Percentiles rank a stretch among this genome's conserved stretches.
phyloP scores from a whole-genome alignment of 345 rosid species.

The Linum tenue region DNA sequence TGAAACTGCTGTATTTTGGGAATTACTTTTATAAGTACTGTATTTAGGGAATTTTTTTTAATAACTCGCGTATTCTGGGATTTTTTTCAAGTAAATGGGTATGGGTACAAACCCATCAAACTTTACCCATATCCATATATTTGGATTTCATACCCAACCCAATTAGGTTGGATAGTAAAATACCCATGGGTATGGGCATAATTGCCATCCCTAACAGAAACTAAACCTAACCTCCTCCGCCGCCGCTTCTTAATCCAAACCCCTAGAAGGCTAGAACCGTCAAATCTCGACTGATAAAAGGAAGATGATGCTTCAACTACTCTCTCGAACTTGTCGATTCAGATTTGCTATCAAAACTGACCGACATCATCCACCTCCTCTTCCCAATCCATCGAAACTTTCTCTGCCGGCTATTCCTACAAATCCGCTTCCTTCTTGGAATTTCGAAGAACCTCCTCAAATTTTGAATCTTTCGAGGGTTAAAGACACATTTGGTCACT shows the following conservation, averaged over 20 bases:
- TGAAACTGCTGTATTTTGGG: too few species aligned
- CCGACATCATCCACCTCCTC: constrained; percentile 8
- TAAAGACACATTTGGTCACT: too few species aligned
- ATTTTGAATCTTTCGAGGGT: constrained; percentile 36
- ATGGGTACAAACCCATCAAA: too few species aligned
- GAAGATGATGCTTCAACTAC: constrained; percentile 24
- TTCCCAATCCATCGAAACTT: constrained; percentile 27
- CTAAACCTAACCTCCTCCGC: constrained; percentile 23
- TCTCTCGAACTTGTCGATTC: constrained; percentile 40
- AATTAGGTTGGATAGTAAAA: too few species aligned
- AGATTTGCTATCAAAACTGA: constrained; percentile 33
- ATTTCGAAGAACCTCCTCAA: constrained; percentile 35
- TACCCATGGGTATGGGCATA: too few species aligned
- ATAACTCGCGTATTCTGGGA: too few species aligned
- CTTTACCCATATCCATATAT: too few species aligned
- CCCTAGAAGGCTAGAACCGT: constrained; percentile 12
- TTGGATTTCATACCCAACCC: too few species aligned
- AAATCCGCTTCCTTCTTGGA: constrained; percentile 52
- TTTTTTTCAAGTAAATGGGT: too few species aligned
- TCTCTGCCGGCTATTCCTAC: constrained; percentile 50
- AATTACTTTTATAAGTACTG: too few species aligned
- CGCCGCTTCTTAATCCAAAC: background rate
- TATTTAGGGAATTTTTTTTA: too few species aligned
- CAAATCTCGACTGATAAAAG: constrained; percentile 6
- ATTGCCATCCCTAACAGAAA: too few species aligned